These are phyloP conservation scores for Skeletonema marinoi DNA, from an alignment of 108 stramenopile genomes.

Conservation along the genomic window DNA sequence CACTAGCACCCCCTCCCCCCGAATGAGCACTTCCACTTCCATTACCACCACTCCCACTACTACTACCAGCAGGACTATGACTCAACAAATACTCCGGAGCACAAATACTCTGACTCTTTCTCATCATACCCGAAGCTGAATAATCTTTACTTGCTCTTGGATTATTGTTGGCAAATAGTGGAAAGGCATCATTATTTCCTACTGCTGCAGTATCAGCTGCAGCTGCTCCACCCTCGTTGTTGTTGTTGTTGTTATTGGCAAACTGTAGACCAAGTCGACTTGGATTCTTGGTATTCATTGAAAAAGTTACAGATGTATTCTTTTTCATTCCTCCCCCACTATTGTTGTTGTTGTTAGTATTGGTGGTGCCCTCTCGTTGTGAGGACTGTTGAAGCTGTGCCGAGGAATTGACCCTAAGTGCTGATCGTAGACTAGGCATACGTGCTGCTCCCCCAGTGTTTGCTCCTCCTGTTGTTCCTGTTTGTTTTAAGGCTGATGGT, in stretches of 20 bases:
- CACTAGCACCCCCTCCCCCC: too few species aligned
- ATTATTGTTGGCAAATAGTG: neutral
- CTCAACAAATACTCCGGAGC: neutral
- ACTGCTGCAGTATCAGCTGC: neutral
- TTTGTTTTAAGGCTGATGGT: neutral
- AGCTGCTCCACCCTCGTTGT: neutral
- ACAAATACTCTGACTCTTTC: neutral
- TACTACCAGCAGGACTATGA: too few species aligned
- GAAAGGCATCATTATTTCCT: neutral
- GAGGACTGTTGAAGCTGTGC: too few species aligned
- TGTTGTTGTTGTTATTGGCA: neutral
- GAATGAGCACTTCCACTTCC: neutral
- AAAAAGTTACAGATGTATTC: slow-evolving; percentile 31
- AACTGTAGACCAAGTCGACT: neutral
- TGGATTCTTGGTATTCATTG: slow-evolving; percentile 16
- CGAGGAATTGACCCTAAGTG: neutral
- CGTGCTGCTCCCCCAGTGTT: neutral
- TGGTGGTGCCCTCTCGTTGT: neutral
- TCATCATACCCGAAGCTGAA: neutral
- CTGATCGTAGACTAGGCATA: neutral
- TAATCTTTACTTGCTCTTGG: neutral
- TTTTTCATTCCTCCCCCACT: slow-evolving; percentile 8
- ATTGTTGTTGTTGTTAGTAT: neutral
- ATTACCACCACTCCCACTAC: neutral
- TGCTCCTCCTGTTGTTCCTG: neutral